Evolutionary conservation across 257 asterid genomes (phyloP).

Genomic region (Cruciata laevipes): DNA sequence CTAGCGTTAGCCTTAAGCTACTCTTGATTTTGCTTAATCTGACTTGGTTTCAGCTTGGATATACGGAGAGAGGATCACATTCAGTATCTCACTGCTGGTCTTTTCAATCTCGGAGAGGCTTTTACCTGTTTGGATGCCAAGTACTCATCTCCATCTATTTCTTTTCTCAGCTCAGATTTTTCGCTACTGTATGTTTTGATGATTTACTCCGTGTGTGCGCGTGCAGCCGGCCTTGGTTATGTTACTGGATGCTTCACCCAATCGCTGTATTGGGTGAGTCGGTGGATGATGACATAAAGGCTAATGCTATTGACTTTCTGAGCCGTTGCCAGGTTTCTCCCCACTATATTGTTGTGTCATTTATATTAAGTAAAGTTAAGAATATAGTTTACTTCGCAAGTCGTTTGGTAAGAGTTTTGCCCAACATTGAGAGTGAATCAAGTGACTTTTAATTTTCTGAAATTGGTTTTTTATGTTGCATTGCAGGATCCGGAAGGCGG

Average conservation of each 20-base stretch:
- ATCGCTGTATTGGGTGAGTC: constrained; percentile 77
- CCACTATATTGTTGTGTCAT: background rate
- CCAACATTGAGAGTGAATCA: background rate
- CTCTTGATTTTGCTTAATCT: constrained; percentile 1
- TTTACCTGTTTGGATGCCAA: constrained; percentile 51
- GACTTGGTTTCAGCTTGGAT: constrained; percentile 46
- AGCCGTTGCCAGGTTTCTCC: constrained; percentile 62
- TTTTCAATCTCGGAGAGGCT: background rate
- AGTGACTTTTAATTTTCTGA: background rate
- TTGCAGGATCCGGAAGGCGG: constrained; percentile 84
- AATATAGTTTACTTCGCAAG: background rate
- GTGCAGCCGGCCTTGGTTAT: constrained; percentile 92
- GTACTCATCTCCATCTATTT: constrained; percentile 33
- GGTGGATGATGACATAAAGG: constrained; percentile 48
- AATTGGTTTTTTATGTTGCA: background rate
- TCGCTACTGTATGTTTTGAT: background rate
- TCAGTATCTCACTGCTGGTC: constrained; percentile 42
- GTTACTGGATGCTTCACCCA: constrained; percentile 92
- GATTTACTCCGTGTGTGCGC: background rate
- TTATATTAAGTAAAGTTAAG: background rate
- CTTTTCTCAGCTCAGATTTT: background rate
- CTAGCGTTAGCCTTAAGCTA: background rate
- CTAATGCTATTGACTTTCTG: constrained; percentile 59
- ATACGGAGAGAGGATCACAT: constrained; percentile 71
- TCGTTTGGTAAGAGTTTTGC: background rate